These are phyloP conservation scores for Quercus variabilis DNA, from an alignment of 306 rosid species.

Conservation along the genomic window DNA sequence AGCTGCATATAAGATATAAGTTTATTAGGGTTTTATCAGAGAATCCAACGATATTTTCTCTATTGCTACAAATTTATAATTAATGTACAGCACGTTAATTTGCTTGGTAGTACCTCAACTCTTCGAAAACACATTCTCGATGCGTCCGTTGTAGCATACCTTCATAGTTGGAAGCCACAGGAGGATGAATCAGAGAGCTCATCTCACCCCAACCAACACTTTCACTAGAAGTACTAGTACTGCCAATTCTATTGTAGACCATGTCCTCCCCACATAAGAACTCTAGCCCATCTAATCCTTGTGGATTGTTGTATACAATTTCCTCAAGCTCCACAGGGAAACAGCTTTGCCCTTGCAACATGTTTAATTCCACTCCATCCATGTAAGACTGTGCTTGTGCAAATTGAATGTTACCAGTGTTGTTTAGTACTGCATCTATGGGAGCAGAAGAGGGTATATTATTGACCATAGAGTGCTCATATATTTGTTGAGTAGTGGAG, in stretches of 20 bases:
- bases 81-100: slow-evolving; percentile 26
- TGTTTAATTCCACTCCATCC: slow-evolving; percentile 8
- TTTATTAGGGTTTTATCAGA: slow-evolving; percentile 18
- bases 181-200: slow-evolving; percentile 37
- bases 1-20: background rate
- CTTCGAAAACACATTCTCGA: slow-evolving; percentile 35
- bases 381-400: slow-evolving; percentile 14
- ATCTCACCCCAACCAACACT: slow-evolving; percentile 45
- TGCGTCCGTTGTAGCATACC: slow-evolving; percentile 23
- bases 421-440: slow-evolving; percentile 6
- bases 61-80: slow-evolving; percentile 12
- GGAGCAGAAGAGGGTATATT: slow-evolving; percentile 26
- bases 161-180: slow-evolving; percentile 27
- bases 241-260: slow-evolving; percentile 15
- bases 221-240: slow-evolving; percentile 17
- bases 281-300: slow-evolving; percentile 49
- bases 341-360: slow-evolving; percentile 46
- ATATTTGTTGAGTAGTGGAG: slow-evolving; percentile 19
- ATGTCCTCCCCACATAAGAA: slow-evolving; percentile 46
- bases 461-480: slow-evolving; percentile 6
- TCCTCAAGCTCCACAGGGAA: slow-evolving; percentile 29
- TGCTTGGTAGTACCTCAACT: slow-evolving; percentile 31
- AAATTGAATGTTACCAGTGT: slow-evolving; percentile 22
- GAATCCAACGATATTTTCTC: slow-evolving; percentile 5
- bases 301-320: slow-evolving; percentile 32